Conservation (phyloP, 2,329 filamentous ascomycete species). For the Cordyceps militaris region DNA sequence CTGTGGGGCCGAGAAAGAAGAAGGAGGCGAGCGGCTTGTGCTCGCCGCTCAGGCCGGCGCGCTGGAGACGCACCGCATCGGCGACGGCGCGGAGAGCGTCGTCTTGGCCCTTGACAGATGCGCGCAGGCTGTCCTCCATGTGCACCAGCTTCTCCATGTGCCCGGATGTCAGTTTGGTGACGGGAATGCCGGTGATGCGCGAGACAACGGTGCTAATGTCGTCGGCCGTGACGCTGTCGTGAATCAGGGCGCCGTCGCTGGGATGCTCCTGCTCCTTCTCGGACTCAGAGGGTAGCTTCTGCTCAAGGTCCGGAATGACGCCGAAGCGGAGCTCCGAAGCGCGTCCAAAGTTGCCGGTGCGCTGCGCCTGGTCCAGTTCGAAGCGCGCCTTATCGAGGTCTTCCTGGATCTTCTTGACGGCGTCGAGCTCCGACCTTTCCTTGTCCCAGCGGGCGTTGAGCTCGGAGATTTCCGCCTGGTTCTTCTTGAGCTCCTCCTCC, state of each 20-base stretch:
- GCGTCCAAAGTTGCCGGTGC: slow-evolving; percentile 79
- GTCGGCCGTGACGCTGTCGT: slow-evolving; percentile 91
- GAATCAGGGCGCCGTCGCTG: slow-evolving; percentile 58
- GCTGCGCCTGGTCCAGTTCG: slow-evolving; percentile 80
- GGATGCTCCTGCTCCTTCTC: slow-evolving; percentile 19
- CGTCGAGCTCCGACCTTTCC: slow-evolving; percentile 77
- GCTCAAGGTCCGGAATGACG: slow-evolving; percentile 73
- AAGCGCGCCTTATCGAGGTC: slow-evolving; percentile 80
- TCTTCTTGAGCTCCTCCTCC: slow-evolving; percentile 65
- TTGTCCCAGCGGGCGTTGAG: slow-evolving; percentile 85
- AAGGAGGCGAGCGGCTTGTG: slow-evolving; percentile 89
- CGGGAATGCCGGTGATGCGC: slow-evolving; percentile 84
- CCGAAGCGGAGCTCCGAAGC: slow-evolving; percentile 90
- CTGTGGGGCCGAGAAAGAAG: slow-evolving; percentile 96
- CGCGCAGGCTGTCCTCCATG: slow-evolving; percentile 84
- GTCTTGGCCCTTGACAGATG: slow-evolving; percentile 86
- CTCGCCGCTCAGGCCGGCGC: slow-evolving; percentile 84
- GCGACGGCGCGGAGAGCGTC: slow-evolving; percentile 87
- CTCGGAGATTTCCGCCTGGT: slow-evolving; percentile 67
- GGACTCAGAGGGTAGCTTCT: slow-evolving; percentile 71
- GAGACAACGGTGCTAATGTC: slow-evolving; percentile 93
- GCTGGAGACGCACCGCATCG: slow-evolving; percentile 87
- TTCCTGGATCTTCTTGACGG: slow-evolving; percentile 79
- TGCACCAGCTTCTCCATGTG: slow-evolving; percentile 91
- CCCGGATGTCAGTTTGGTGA: slow-evolving; percentile 84